Conservation (phyloP, 768 basidiomycete species). For the Boletellus sp. region DNA sequence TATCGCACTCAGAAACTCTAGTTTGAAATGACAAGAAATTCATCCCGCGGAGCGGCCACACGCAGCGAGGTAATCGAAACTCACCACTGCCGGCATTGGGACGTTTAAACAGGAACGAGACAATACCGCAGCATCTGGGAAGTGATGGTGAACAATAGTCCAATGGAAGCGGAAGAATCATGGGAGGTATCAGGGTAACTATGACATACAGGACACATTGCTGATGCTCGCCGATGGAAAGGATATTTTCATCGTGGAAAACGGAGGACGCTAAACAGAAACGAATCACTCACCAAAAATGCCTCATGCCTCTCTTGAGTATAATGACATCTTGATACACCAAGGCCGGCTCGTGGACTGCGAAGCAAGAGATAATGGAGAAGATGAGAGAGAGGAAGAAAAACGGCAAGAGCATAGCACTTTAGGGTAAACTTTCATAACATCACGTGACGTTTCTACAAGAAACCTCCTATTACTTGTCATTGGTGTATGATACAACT, state of each 20-base stretch:
- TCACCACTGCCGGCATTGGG: not conserved
- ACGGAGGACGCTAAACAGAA: not conserved
- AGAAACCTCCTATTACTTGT: too few relatives aligned
- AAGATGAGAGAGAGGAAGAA: not conserved
- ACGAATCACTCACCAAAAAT: conserved; percentile 6
- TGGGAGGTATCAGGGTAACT: conserved; percentile 81
- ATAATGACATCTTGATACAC: not conserved
- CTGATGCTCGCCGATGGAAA: conserved; percentile 46
- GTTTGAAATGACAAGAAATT: conserved; percentile 69
- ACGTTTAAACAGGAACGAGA: not conserved
- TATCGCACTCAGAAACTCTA: conserved; percentile 84
- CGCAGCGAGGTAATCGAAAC: conserved; percentile 4
- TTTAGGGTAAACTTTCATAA: not conserved
- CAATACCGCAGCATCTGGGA: not conserved
- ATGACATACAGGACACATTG: conserved; percentile 73
- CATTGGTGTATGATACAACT: too few relatives aligned
- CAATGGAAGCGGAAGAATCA: not conserved
- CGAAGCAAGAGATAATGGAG: not conserved
- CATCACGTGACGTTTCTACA: not conserved
- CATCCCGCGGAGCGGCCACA: conserved; percentile 40
- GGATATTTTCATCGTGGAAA: conserved; percentile 51
- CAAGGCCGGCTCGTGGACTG: too few relatives aligned
- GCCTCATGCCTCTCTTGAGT: not conserved
- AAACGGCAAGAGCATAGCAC: not conserved
- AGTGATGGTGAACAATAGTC: conserved; percentile 6